Evolutionary conservation across 805 yeast genomes (phyloP).

Genomic region (Yarrowia keelungensis): DNA sequence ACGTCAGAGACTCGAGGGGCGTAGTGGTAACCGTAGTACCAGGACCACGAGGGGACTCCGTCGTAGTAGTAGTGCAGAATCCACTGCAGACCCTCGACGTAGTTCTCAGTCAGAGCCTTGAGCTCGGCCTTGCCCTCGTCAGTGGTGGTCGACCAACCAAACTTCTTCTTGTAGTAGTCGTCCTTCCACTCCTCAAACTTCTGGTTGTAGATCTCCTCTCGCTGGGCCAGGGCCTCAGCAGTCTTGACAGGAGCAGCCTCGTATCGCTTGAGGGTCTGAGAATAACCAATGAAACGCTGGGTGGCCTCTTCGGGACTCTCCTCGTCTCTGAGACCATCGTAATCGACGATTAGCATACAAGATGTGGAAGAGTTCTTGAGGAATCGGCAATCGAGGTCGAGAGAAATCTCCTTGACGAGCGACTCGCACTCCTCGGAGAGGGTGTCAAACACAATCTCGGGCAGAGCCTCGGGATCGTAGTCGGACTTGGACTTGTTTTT

Average conservation of each 20-base stretch:
- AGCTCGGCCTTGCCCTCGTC: conserved; percentile 64
- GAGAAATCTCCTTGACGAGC: conserved; percentile 24
- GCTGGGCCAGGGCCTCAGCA: conserved; percentile 50
- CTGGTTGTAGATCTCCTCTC: conserved; percentile 69
- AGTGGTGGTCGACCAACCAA: conserved; percentile 65
- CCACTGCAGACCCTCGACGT: conserved; percentile 96
- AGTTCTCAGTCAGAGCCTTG: conserved; percentile 73
- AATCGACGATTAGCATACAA: conserved; percentile 43
- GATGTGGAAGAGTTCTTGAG: conserved; percentile 21
- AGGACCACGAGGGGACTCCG: conserved; percentile 94
- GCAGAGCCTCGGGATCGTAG: conserved; percentile 39
- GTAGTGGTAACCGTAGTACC: conserved; percentile 91
- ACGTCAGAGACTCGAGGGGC: conserved; percentile 94
- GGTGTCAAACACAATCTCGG: conserved; percentile 39
- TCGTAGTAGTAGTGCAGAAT: conserved; percentile 87
- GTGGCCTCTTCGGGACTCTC: conserved; percentile 69
- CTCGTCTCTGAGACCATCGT: conserved; percentile 53
- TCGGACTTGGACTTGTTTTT: conserved; percentile 44
- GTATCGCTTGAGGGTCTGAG: conserved; percentile 55
- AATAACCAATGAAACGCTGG: conserved; percentile 63
- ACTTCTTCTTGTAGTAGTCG: conserved; percentile 80
- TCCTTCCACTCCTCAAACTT: conserved; percentile 86
- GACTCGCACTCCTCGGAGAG: conserved; percentile 45
- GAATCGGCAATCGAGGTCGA: conserved; percentile 32
- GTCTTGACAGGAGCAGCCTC: conserved; percentile 47